Evolutionary conservation across 805 yeast species (phyloP).

Genomic region (Sugiyamaella marilandica): DNA sequence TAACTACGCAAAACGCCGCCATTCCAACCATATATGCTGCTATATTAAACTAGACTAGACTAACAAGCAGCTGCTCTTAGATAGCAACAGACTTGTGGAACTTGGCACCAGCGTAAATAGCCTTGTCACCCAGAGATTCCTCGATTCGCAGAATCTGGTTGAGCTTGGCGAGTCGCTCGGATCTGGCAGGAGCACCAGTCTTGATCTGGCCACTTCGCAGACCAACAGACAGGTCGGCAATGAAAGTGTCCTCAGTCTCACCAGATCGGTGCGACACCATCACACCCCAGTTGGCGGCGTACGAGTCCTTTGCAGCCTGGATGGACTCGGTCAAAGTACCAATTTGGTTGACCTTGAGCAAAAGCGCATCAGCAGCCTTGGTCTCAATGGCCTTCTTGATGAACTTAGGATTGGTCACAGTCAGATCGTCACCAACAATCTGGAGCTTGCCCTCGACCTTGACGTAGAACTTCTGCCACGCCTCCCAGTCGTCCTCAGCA

Average conservation of each 20-base stretch:
- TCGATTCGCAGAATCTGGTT: constrained; percentile 98
- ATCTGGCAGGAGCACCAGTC: constrained; percentile 99
- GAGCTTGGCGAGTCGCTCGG: constrained; percentile 98
- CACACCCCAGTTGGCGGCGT: constrained; percentile 98
- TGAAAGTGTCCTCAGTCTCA: constrained; percentile 98
- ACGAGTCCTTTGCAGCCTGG: constrained; percentile 94
- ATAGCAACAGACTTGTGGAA: constrained; percentile 57
- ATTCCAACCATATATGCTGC: not conserved
- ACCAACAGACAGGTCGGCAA: constrained; percentile 97
- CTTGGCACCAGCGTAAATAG: constrained; percentile 88
- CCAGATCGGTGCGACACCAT: constrained; percentile 99
- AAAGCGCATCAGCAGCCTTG: constrained; percentile 92
- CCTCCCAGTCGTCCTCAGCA: constrained; percentile 99
- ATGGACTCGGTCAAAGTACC: constrained; percentile 96
- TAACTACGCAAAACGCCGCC: not conserved
- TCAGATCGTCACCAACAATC: constrained; percentile 96
- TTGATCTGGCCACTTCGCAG: constrained; percentile 97
- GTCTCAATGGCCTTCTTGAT: constrained; percentile 93
- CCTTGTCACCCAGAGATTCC: constrained; percentile 98
- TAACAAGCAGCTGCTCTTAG: too few relatives aligned
- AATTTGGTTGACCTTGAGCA: constrained; percentile 97
- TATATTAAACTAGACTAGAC: too few relatives aligned
- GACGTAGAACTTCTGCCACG: constrained; percentile 86
- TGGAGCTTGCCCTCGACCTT: constrained; percentile 52
- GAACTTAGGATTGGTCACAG: constrained; percentile 96